Conservation (phyloP, 192 early-diverging fungal genomes). For the Coemansia sp. region DNA sequence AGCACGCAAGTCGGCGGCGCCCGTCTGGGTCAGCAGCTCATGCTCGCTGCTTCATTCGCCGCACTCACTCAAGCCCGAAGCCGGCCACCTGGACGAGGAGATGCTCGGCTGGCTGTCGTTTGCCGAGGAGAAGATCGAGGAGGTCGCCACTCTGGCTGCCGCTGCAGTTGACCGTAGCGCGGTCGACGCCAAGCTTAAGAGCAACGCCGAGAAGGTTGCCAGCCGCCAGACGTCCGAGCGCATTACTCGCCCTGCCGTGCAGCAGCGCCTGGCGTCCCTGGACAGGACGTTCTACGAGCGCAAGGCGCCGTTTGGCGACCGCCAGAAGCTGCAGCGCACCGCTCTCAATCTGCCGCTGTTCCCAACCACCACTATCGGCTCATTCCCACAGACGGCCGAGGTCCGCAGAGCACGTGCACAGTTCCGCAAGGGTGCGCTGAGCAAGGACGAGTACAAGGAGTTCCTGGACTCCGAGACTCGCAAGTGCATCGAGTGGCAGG, state of each 20-base stretch:
- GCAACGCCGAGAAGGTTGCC: slow-evolving; percentile 71
- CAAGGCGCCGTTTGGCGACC: slow-evolving; percentile 70
- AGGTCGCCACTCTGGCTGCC: slow-evolving; percentile 72
- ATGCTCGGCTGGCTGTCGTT: slow-evolving; percentile 93
- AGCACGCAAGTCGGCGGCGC: slow-evolving; percentile 57
- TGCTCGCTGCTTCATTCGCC: slow-evolving; percentile 94
- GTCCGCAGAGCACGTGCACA: slow-evolving; percentile 90
- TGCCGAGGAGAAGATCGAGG: slow-evolving; percentile 89
- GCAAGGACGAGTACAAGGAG: slow-evolving; percentile 69
- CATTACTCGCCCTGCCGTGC: slow-evolving; percentile 82
- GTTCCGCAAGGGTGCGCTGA: slow-evolving; percentile 81
- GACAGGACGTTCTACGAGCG: slow-evolving; percentile 74
- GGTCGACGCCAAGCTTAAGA: slow-evolving; percentile 69
- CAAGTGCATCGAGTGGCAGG: slow-evolving; percentile 85
- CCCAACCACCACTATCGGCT: slow-evolving; percentile 98
- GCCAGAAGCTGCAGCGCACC: slow-evolving; percentile 71
- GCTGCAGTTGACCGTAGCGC: slow-evolving; percentile 53
- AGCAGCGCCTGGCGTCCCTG: slow-evolving; percentile 70
- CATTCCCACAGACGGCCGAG: slow-evolving; percentile 98
- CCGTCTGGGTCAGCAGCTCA: slow-evolving; percentile 81
- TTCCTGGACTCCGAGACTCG: slow-evolving; percentile 89
- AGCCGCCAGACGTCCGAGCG: slow-evolving; percentile 75
- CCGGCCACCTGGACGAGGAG: slow-evolving; percentile 74
- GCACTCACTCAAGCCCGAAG: slow-evolving; percentile 79
- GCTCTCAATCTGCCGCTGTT: slow-evolving; percentile 85